phyloP scores from a whole-genome alignment of 805 yeast species.

The Zygosaccharomyces gambellarensis region DNA sequence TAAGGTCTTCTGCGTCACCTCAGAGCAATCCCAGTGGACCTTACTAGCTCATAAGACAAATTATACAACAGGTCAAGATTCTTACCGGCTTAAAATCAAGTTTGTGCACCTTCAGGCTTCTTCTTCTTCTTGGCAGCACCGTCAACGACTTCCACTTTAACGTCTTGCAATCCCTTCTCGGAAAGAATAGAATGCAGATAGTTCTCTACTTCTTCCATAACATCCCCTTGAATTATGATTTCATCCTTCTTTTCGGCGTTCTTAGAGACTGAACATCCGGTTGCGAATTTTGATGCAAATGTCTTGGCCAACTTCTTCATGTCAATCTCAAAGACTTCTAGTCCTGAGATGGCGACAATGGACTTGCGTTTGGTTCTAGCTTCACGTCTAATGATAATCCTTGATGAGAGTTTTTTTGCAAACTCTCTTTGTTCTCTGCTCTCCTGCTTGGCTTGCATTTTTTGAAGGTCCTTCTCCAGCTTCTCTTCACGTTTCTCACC shows the following conservation, averaged over 20 bases:
- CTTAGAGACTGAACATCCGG: conserved; percentile 90
- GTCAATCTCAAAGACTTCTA: conserved; percentile 84
- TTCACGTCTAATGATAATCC: conserved; percentile 76
- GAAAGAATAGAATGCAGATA: conserved; percentile 65
- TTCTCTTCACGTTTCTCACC: conserved; percentile 76
- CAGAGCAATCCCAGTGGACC: background rate
- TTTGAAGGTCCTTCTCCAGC: conserved; percentile 74
- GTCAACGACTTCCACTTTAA: conserved; percentile 84
- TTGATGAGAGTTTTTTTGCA: conserved; percentile 71
- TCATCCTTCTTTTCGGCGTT: conserved; percentile 90
- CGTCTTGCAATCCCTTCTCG: conserved; percentile 76
- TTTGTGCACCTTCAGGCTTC: conserved; percentile 16
- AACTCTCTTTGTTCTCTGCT: conserved; percentile 80
- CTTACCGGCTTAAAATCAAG: background rate
- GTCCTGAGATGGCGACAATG: conserved; percentile 78
- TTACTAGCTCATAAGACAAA: conserved; percentile 10
- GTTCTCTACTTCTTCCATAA: conserved; percentile 82
- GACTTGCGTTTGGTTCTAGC: conserved; percentile 88
- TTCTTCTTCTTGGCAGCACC: conserved; percentile 71
- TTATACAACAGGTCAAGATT: background rate
- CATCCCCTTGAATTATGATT: conserved; percentile 90
- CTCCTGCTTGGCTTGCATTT: conserved; percentile 81
- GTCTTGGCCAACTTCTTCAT: conserved; percentile 87
- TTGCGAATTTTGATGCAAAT: conserved; percentile 90
- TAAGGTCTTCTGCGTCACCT: background rate